These are phyloP conservation scores for Karstenula rhodostoma DNA, from an alignment of 2,329 filamentous ascomycete genomes.

Conservation along the genomic window DNA sequence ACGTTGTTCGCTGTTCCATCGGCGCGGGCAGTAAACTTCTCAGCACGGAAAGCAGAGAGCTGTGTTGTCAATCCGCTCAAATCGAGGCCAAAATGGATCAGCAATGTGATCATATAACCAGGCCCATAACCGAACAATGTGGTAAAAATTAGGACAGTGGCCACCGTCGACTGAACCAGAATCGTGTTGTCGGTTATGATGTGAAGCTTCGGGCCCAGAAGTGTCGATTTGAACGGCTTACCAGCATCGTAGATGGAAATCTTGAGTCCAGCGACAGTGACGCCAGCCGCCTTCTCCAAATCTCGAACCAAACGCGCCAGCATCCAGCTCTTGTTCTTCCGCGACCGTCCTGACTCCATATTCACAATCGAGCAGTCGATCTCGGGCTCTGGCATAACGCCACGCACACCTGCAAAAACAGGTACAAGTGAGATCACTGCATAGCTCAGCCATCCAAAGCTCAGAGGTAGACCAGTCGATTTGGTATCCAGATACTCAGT, in stretches of 20 bases:
- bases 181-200: background rate
- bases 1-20: constrained; percentile 1
- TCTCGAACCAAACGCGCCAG: constrained; percentile 11
- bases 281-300: background rate
- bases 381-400: constrained; percentile 10
- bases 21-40: constrained; percentile 3
- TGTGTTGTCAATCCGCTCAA: background rate
- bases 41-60: background rate
- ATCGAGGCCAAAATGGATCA: background rate
- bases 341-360: constrained; percentile 3
- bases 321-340: constrained; percentile 13
- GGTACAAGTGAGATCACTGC: background rate
- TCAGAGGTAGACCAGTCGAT: background rate
- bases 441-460: constrained; percentile 9
- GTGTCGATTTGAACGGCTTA: background rate
- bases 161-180: background rate
- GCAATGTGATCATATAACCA: background rate
- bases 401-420: background rate
- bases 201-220: background rate
- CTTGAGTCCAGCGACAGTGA: background rate
- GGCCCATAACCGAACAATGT: too few species aligned
- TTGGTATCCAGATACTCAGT: background rate
- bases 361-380: constrained; percentile 10
- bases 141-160: too few species aligned
- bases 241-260: constrained; percentile 2